These are phyloP conservation scores for Trichoderma semiorbis DNA, from an alignment of 2,329 filamentous ascomycete species.

Conservation along the genomic window DNA sequence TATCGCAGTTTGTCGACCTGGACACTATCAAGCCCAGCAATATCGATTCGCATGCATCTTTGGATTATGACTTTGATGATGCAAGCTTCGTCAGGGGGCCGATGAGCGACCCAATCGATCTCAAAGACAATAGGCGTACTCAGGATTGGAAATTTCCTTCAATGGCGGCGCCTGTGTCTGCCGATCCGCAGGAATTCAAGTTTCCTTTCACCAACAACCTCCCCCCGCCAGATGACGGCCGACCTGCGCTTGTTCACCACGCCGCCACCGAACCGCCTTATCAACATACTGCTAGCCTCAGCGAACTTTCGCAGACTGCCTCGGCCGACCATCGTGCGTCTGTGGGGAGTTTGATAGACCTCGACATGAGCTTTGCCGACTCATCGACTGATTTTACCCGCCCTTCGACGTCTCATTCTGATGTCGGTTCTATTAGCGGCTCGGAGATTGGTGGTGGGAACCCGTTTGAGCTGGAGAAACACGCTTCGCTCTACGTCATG, in stretches of 20 bases:
- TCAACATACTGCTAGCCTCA: constrained; percentile 38
- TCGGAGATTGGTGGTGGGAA: constrained; percentile 54
- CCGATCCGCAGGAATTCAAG: constrained; percentile 48
- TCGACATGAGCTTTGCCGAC: constrained; percentile 53
- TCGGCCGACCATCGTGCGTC: constrained; percentile 41
- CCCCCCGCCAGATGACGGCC: constrained; percentile 29
- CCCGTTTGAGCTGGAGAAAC: constrained; percentile 62
- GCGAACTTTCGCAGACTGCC: constrained; percentile 38
- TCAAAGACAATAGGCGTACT: constrained; percentile 49
- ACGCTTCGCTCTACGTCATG: constrained; percentile 52
- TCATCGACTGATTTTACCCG: constrained; percentile 48
- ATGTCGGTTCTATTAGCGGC: constrained; percentile 53
- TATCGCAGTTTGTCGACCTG: constrained; percentile 59
- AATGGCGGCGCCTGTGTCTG: constrained; percentile 49
- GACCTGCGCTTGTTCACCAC: constrained; percentile 48
- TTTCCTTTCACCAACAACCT: constrained; percentile 38
- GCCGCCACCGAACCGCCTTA: constrained; percentile 51
- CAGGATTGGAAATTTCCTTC: constrained; percentile 59
- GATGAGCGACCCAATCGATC: constrained; percentile 56
- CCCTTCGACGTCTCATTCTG: constrained; percentile 59
- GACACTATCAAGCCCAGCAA: constrained; percentile 53
- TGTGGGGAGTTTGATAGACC: constrained; percentile 48
- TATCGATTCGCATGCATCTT: constrained; percentile 41
- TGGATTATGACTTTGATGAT: constrained; percentile 49
- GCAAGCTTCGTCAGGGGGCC: constrained; percentile 46